Base-by-base conservation (phyloP, 306 rosid species). In the Dicorynia guianensis region DNA sequence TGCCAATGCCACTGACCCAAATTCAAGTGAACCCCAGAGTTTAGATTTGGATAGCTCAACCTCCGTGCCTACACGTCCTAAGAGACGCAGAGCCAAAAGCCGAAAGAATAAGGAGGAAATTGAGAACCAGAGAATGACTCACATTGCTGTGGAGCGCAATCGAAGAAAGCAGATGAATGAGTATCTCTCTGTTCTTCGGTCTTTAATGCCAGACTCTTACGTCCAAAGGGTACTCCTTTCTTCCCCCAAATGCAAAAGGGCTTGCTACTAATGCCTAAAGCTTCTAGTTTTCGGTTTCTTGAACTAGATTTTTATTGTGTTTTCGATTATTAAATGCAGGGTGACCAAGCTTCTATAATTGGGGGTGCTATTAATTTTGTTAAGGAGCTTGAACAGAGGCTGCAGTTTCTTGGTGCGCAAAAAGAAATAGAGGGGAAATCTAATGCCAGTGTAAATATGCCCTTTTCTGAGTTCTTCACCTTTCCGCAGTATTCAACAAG, bases 91-190 rank as follows among this genome's bases (percentile, higher is more conserved):
- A 44, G 74, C 90, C 6, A 85, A 79, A 84, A 87, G 82, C 63
- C 57, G 86, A 11, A 92, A 92, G 86, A 95, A 95, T 82, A 85
- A 89, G 72, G 92, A 95, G 39, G 97, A 95, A 67, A 92, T 95
- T 53, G 97, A 95, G 89, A 95, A 87, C 73, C 99, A 95, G 65
- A 85, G 99, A 85, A 95, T 95, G 93, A 95, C 97, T 56, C 99
- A 95, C 90, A 95, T 95, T 84, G 97, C 96, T 4, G 99, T 92
- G 3, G 99, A 95, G 82, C 82, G 99, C 8, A 95, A 95, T 52
- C 71, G 97, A 35, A 83, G 99, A 39, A 95, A 95, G 59, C 97
- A 90, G 38, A 95, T 95, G 99, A 95, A 92, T 50, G 91, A 95
- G 54, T 92, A 95, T 74, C 99, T 95, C 77, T 87, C 99, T 11